Evolutionary conservation across 2,329 filamentous ascomycete species (phyloP), one percentile per base, ranked within the genome.

Genomic region (Diaporthe sp.): DNA sequence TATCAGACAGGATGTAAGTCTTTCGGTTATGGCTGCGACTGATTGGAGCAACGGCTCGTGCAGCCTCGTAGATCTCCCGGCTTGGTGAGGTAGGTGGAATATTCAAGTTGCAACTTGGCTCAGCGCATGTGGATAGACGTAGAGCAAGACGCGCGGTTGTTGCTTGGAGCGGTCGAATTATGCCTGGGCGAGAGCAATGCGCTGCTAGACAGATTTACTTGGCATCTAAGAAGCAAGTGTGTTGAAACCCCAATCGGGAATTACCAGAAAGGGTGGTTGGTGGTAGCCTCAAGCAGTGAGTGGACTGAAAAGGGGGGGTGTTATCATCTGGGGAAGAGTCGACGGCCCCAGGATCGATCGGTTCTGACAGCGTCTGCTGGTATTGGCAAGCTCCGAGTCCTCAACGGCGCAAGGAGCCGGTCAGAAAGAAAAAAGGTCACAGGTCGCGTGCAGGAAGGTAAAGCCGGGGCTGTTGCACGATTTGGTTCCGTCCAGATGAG

Each of bases 191-290:
- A 39, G 72, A 67, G 74, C 61, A 74, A 58, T 13, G 28, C 25
- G 37, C 28, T 25, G 42, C 37, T 22, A 39, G 37, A 44, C 46
- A 46, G 25, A 31, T 58, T 44, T 34, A 53, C 65, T 44, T 55
- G 57, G 55, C 71, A 61, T 49, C 65, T 55, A 46, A 51, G 28
- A 34, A 67, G 31, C 31, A 51, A 67, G 22, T 17, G 51, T 57
- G 25, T 55, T n/a, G 59, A 58, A 37, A 25, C n/a, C 58, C 75
- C 70, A 75, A 75, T 77, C 62, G 75, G 75, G 75, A 77, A 65
- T 74, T 75, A 65, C 37, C 62, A 73, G 49, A 59, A 67, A 58
- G 57, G 25, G 70, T 37, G 62, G 44, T 68, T 13, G 22, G 49
- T 71, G 65, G 75, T 51, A 69, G 65, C 65, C 51, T 73, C 70